phyloP scores from a whole-genome alignment of 495 filamentous ascomycete species.

The Xylaria cubensis region DNA sequence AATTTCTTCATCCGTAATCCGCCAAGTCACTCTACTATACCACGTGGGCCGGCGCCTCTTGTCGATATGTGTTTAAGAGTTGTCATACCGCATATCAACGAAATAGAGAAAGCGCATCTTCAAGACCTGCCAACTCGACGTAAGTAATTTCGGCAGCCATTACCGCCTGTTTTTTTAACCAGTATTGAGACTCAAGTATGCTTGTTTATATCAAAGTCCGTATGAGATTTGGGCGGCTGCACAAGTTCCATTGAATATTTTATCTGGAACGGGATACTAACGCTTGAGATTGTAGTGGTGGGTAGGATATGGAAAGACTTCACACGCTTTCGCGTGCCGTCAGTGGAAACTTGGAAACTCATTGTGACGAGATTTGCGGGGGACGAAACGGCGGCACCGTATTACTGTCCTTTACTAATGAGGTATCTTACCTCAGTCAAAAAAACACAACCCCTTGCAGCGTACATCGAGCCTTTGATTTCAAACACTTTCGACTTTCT shows the following conservation, averaged over 20 bases:
- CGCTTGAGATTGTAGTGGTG: background rate
- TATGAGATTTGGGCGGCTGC: background rate
- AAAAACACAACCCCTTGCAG: slow-evolving; percentile 21
- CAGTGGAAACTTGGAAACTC: slow-evolving; percentile 37
- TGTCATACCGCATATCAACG: background rate
- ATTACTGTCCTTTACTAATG: background rate
- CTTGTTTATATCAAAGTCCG: background rate
- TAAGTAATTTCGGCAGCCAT: background rate
- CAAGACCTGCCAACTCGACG: background rate
- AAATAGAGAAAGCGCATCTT: background rate
- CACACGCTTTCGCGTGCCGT: background rate
- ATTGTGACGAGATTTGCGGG: slow-evolving; percentile 23
- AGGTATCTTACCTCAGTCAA: slow-evolving; percentile 15
- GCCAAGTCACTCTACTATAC: background rate
- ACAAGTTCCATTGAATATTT: background rate
- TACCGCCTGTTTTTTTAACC: background rate
- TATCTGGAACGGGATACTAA: background rate
- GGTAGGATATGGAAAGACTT: slow-evolving; percentile 5
- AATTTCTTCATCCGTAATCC: background rate
- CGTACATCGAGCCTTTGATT: slow-evolving; percentile 35
- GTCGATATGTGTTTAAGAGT: slow-evolving; percentile 6
- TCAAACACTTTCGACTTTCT: slow-evolving; percentile 35
- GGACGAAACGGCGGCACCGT: background rate
- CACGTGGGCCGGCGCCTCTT: background rate
- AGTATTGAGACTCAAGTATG: background rate